Base-by-base conservation (phyloP, 2,329 filamentous ascomycete genomes). In the Cryphonectria carpinicola region DNA sequence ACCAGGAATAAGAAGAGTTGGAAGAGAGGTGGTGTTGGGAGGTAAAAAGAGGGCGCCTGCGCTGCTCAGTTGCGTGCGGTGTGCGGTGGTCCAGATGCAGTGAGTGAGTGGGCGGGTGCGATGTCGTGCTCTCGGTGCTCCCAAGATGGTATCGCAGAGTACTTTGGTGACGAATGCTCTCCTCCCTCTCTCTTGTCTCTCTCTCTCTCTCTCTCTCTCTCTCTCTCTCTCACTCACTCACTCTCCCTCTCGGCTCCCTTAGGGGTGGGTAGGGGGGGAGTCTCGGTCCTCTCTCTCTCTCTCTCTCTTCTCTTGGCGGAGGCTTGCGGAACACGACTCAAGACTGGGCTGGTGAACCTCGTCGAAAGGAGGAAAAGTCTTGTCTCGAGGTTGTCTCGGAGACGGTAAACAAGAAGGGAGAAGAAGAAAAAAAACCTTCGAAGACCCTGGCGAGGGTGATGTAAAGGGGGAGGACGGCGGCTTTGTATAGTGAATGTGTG, bases 401-500 rank as follows among this genome's bases (percentile, higher is more conserved):
- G 58, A 61, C 58, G 22, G 35, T 22, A 39, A 17, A 25, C 58
- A 61, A 17, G 19, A 22, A 35, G 8, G 7, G 13, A 17, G 19
- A 22, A 35, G 8, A 3, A 8, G 35, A n/a, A 52, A n/a, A 54
- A 25, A 54, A 54, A 32, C 14, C n/a, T 46, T 28, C 22, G n/a
- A 43, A 64, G 3, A 35, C 37, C 61, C 10, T 41, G 39, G 35
- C 13, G 37, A 14, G 43, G 19, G 41, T 60, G 41, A 46, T 49
- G 43, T 28, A 28, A 65, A 52, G 43, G 25, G 58, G 62, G 43
- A 54, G 61, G 32, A 32, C 28, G 49, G 43, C 61, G 32, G 56
- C 56, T 67, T 65, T 66, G 71, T 67, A 69, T 43, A 32, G 52
- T 14, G 56, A 22, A 22, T 1, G 32, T 46, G 56, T 46, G 37